Percentiles rank a stretch among this genome's conserved stretches.
Evolutionary conservation across 176 grass and related monocot genomes (phyloP).

Genomic region (Luzula sylvatica): DNA sequence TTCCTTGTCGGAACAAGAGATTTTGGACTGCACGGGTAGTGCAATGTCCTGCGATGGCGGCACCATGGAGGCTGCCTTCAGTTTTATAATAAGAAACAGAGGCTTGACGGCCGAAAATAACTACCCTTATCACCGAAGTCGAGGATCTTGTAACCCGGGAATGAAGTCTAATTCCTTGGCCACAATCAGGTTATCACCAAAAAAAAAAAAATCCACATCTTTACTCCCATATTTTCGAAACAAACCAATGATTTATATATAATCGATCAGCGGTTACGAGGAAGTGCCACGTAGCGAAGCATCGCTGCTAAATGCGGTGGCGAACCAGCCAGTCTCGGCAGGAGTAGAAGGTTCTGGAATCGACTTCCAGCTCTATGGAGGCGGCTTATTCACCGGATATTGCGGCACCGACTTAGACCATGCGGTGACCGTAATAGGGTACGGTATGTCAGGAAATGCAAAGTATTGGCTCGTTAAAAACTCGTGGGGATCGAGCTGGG

Average conservation of each 20-base stretch:
- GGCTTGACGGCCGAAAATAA: conserved; percentile 27
- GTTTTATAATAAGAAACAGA: conserved; percentile 26
- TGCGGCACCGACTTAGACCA: conserved; percentile 42
- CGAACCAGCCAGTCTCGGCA: conserved; percentile 32
- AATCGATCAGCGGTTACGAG: conserved; percentile 16
- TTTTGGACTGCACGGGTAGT: conserved; percentile 30
- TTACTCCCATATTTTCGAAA: too few relatives aligned
- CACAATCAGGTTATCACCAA: conserved; percentile 6
- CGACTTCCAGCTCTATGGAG: conserved; percentile 44
- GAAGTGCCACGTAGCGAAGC: conserved; percentile 29
- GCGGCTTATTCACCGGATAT: conserved; percentile 37
- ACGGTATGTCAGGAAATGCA: conserved; percentile 15
- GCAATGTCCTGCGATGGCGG: conserved; percentile 27
- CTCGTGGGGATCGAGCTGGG: conserved; percentile 45
- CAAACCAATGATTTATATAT: too few relatives aligned
- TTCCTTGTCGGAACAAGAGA: conserved; percentile 38
- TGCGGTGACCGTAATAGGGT: conserved; percentile 36
- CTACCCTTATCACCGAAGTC: conserved; percentile 25
- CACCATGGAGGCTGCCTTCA: conserved; percentile 21
- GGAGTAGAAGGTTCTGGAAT: conserved; percentile 30
- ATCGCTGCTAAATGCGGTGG: conserved; percentile 21
- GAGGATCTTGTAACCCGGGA: conserved; percentile 24
- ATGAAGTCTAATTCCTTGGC: conserved; percentile 6
- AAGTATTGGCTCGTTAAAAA: conserved; percentile 63
- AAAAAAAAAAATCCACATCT: too few relatives aligned